Conservation (phyloP, 1,139 yeast genomes). For the Kurtzmaniella quercitrusa region DNA sequence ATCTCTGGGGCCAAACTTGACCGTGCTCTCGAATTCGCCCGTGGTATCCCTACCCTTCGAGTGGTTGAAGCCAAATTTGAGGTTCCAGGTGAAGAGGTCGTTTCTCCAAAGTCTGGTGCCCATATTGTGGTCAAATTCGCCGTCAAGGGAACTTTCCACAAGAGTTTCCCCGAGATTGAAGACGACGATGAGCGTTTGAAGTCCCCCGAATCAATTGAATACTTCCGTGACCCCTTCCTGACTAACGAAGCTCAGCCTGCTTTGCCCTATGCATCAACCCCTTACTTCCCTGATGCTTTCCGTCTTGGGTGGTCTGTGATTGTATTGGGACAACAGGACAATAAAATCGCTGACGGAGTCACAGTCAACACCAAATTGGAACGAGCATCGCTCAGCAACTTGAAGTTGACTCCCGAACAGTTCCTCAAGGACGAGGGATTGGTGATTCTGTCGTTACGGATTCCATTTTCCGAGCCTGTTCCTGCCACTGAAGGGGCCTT, state of each 20-base stretch:
- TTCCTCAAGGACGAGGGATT: conserved; percentile 47
- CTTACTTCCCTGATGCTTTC: conserved; percentile 61
- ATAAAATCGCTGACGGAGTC: conserved; percentile 62
- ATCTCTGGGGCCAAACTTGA: conserved; percentile 42
- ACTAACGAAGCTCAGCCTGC: conserved; percentile 62
- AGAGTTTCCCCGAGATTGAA: conserved; percentile 49
- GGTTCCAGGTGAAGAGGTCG: conserved; percentile 82
- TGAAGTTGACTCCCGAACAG: conserved; percentile 45
- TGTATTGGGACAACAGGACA: conserved; percentile 68
- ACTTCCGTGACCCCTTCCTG: conserved; percentile 66
- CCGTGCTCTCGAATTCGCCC: conserved; percentile 56
- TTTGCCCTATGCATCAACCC: conserved; percentile 63
- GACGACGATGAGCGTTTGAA: conserved; percentile 32
- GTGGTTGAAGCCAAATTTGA: conserved; percentile 68
- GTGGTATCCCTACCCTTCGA: conserved; percentile 64
- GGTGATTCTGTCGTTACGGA: conserved; percentile 64
- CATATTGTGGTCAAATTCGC: conserved; percentile 74
- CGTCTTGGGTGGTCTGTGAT: conserved; percentile 65
- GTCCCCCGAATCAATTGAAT: conserved; percentile 55
- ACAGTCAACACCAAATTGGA: conserved; percentile 50
- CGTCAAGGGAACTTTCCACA: conserved; percentile 66
- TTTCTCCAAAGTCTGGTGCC: conserved; percentile 72
- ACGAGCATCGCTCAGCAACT: conserved; percentile 52
- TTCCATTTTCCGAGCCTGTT: conserved; percentile 67
- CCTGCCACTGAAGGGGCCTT: conserved; percentile 61